Evolutionary conservation across 306 rosid species (phyloP), one percentile per base, ranked within the genome.

Genomic region (Carpinus fangiana): DNA sequence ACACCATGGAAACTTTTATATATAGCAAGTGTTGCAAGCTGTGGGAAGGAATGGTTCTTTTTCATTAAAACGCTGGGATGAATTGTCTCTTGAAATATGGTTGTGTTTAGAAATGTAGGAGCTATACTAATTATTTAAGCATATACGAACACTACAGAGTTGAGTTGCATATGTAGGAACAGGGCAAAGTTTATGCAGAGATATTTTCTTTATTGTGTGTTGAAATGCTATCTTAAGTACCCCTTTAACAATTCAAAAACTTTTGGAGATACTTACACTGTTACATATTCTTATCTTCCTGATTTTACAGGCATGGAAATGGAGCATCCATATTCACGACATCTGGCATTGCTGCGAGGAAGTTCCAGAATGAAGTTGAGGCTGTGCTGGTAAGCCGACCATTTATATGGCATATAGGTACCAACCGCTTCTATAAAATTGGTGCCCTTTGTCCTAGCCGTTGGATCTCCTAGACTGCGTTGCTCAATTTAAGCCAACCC

Each of bases 281-380:
- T 69, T 26, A 43, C 12, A 47, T 43, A 23, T 23, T 7, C 14
- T 16, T 45, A 20, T 75, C 64, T 26, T 57, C 36, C 14, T 38
- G 31, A n/a, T 79, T 64, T 45, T 46, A 68, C 85, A 85, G 90
- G 86, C 66, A 80, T 73, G 81, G 84, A 16, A 79, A 77, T 64
- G 89, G 90, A 77, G 93, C 90, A 61, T 85, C 90, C 66, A 85
- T 89, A 77, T 89, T 89, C 81, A 89, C 93, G 41, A 52, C 87
- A n/a, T 89, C 93, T 74, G 81, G 81, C 69, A 61, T 81, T 47
- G 85, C 83, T 81, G 89, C 90, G 12, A 79, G 90, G 85, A 89
- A 76, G 87, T 87, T 89, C 73, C 93, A 87, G 72, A 83, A 81
- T 64, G 93, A 89, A 81, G 89, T 85, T 70, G 93, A 85, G 79